phyloP scores from a whole-genome alignment of 345 rosid genomes.

The Populus pruinosa region DNA sequence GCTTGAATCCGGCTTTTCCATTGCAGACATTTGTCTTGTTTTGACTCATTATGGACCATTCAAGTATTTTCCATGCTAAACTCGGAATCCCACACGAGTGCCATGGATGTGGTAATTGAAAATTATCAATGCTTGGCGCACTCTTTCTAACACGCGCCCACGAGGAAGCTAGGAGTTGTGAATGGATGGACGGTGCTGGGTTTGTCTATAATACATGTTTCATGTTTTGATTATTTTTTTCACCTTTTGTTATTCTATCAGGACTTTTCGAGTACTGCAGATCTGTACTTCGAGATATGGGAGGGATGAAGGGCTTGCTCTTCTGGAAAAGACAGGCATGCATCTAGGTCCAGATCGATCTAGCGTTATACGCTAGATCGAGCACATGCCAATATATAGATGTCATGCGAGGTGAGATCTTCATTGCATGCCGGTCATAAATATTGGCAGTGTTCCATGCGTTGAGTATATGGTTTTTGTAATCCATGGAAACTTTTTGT shows the following conservation, averaged over 20 bases:
- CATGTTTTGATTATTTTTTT: not conserved
- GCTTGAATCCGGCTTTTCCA: not conserved
- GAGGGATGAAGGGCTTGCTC: slow-evolving; percentile 64
- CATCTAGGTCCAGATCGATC: slow-evolving; percentile 65
- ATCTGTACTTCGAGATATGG: slow-evolving; percentile 71
- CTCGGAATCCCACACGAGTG: not conserved
- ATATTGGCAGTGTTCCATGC: not conserved
- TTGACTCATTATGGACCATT: not conserved
- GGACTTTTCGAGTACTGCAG: slow-evolving; percentile 81
- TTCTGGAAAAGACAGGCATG: slow-evolving; percentile 82
- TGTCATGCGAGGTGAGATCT: slow-evolving; percentile 85
- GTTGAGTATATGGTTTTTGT: slow-evolving; percentile 3
- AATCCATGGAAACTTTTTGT: not conserved
- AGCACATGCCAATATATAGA: slow-evolving; percentile 71
- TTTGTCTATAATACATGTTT: not conserved
- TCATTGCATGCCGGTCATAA: slow-evolving; percentile 50
- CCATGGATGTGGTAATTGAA: not conserved
- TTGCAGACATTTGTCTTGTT: not conserved
- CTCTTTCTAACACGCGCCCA: not conserved
- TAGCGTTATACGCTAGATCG: slow-evolving; percentile 59
- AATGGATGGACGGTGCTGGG: not conserved
- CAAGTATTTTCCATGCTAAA: not conserved
- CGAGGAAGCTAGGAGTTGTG: not conserved
- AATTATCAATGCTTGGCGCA: not conserved
- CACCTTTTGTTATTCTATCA: slow-evolving; percentile 2